Evolutionary conservation across 495 filamentous ascomycete species (phyloP).

Genomic region (Bombardia bombarda): DNA sequence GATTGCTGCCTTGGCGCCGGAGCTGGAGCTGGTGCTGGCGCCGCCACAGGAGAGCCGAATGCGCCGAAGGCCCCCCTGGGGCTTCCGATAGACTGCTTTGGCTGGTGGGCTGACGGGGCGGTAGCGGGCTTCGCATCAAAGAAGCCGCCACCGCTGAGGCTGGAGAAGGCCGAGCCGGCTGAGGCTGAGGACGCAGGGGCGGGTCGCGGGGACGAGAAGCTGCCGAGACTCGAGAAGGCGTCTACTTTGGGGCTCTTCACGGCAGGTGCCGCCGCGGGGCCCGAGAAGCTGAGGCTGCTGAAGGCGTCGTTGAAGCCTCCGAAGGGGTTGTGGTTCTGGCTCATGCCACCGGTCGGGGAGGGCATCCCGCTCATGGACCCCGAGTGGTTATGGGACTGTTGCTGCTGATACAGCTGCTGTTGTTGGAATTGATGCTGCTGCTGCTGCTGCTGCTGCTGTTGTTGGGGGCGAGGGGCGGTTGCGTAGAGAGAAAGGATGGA

Average conservation of each 20-base stretch:
- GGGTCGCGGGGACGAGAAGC: slow-evolving; percentile 45
- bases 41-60: slow-evolving; percentile 43
- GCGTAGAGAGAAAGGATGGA: slow-evolving; percentile 95
- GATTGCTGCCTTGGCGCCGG: slow-evolving; percentile 15
- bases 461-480: slow-evolving; percentile 64
- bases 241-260: slow-evolving; percentile 43
- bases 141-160: slow-evolving; percentile 62
- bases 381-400: slow-evolving; percentile 34
- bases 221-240: slow-evolving; percentile 66
- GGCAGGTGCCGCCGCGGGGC: slow-evolving; percentile 38
- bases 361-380: slow-evolving; percentile 51
- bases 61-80: slow-evolving; percentile 46
- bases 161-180: slow-evolving; percentile 48
- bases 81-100: slow-evolving; percentile 37
- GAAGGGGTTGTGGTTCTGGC: slow-evolving; percentile 44
- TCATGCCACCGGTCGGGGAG: slow-evolving; percentile 27
- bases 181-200: slow-evolving; percentile 47
- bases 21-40: slow-evolving; percentile 29
- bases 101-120: slow-evolving; percentile 40
- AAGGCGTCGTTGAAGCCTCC: slow-evolving; percentile 84
- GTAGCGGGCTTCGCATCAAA: slow-evolving; percentile 66
- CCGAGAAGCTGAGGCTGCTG: slow-evolving; percentile 65
- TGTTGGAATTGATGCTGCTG: slow-evolving; percentile 39
- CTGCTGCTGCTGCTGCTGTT: slow-evolving; percentile 43
- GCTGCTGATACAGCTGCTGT: slow-evolving; percentile 44